These are phyloP conservation scores for Carex parvula DNA, from an alignment of 176 grass and related monocot species.

Conservation along the genomic window DNA sequence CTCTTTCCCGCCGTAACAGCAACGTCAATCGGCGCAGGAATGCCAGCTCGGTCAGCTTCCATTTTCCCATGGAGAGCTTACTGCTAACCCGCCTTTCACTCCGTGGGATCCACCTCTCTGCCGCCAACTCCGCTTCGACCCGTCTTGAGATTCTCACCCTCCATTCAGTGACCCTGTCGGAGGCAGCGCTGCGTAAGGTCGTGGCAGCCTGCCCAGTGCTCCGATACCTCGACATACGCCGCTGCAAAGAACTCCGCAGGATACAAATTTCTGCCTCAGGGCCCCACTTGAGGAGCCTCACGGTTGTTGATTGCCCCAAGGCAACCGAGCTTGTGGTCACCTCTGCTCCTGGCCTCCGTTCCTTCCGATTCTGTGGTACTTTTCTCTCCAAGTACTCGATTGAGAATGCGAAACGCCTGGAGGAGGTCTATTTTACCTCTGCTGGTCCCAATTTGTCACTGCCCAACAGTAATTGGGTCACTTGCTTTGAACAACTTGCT, in stretches of 20 bases:
- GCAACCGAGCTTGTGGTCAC: slow-evolving; percentile 46
- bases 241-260: slow-evolving; percentile 57
- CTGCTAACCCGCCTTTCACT: slow-evolving; percentile 52
- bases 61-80: slow-evolving; percentile 53
- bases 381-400: slow-evolving; percentile 51
- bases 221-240: slow-evolving; percentile 53
- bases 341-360: slow-evolving; percentile 37
- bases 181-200: slow-evolving; percentile 55
- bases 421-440: slow-evolving; percentile 62
- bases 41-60: slow-evolving; percentile 23
- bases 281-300: slow-evolving; percentile 54
- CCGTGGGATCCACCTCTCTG: slow-evolving; percentile 54
- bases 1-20: background rate
- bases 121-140: slow-evolving; percentile 31
- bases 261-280: slow-evolving; percentile 42
- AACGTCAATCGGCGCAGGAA: background rate
- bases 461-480: slow-evolving; percentile 46
- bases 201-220: slow-evolving; percentile 55
- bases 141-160: slow-evolving; percentile 62
- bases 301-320: slow-evolving; percentile 70
- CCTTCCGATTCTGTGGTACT: slow-evolving; percentile 55
- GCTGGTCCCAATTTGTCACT: slow-evolving; percentile 36
- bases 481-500: slow-evolving; percentile 27
- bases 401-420: slow-evolving; percentile 19
- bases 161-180: slow-evolving; percentile 46